A percentile compares a stretch with the other conserved stretches of the same genome.
Evolutionary conservation across 495 filamentous ascomycete genomes (phyloP).

Genomic region (Penicillium coffeae): DNA sequence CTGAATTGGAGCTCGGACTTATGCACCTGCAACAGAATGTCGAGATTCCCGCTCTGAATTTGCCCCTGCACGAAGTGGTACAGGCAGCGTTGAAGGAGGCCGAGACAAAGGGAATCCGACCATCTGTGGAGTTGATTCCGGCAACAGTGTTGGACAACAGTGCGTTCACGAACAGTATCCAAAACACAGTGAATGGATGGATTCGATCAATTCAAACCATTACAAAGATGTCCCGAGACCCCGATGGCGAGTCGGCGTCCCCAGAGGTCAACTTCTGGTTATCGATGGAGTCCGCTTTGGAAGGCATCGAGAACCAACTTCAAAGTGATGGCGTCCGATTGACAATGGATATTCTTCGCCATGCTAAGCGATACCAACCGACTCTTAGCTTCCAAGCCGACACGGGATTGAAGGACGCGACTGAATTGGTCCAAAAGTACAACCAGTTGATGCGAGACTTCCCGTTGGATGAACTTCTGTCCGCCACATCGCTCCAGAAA

Average conservation of each 20-base stretch:
- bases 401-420: slow-evolving; percentile 90
- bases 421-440: slow-evolving; percentile 94
- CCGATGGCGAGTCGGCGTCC: slow-evolving; percentile 80
- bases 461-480: slow-evolving; percentile 88
- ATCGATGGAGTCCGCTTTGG: slow-evolving; percentile 86
- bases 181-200: slow-evolving; percentile 91
- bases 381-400: slow-evolving; percentile 94
- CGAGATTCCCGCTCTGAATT: slow-evolving; percentile 85
- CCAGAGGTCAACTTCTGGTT: slow-evolving; percentile 99
- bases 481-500: slow-evolving; percentile 83
- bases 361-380: slow-evolving; percentile 94
- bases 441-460: slow-evolving; percentile 99
- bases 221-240: slow-evolving; percentile 88
- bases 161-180: slow-evolving; percentile 87
- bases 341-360: slow-evolving; percentile 87
- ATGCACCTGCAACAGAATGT: slow-evolving; percentile 94
- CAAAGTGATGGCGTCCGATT: slow-evolving; percentile 83
- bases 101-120: slow-evolving; percentile 55
- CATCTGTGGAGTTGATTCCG: slow-evolving; percentile 74
- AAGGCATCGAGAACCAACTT: slow-evolving; percentile 84
- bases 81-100: slow-evolving; percentile 79
- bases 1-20: slow-evolving; percentile 85
- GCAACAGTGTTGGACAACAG: slow-evolving; percentile 70
- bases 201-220: slow-evolving; percentile 98
- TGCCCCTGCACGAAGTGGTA: slow-evolving; percentile 82